Conservation (phyloP, 208 protist genomes). For the Balamuthia mandrillaris region DNA sequence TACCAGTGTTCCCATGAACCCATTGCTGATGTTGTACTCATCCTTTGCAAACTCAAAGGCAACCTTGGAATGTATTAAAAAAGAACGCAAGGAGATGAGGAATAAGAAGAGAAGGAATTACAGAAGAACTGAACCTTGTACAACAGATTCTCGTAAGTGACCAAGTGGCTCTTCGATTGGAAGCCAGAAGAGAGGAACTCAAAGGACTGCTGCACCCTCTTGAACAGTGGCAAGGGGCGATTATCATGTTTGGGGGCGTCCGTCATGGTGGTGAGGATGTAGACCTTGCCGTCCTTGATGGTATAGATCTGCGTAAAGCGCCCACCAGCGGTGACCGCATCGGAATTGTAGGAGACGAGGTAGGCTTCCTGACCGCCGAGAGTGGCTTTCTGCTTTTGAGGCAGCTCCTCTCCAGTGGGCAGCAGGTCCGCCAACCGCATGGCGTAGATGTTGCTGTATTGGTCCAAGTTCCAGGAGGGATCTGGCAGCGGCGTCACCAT, state of each 20-base stretch:
- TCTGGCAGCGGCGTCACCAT: neutral
- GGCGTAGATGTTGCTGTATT: constrained; percentile 5
- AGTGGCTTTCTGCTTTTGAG: neutral
- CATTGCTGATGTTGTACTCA: neutral
- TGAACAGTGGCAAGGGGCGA: constrained; percentile 1
- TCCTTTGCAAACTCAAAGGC: constrained; percentile 14
- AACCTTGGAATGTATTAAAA: neutral
- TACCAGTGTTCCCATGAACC: neutral
- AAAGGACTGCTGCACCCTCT: neutral
- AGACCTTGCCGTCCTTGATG: constrained; percentile 29
- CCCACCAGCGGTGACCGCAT: neutral
- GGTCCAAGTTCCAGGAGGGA: neutral
- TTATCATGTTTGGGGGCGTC: neutral
- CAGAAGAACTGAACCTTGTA: neutral
- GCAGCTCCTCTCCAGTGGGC: neutral
- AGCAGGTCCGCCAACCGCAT: neutral
- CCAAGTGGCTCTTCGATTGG: neutral
- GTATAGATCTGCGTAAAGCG: neutral
- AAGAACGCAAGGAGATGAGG: neutral
- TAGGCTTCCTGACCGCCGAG: neutral
- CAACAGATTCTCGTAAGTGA: neutral
- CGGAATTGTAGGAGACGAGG: neutral
- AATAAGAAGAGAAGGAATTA: neutral
- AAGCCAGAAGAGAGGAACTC: neutral
- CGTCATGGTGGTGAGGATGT: constrained; percentile 9